Base-by-base conservation (phyloP, 805 yeast genomes). In the Nadsonia fulvescens region DNA sequence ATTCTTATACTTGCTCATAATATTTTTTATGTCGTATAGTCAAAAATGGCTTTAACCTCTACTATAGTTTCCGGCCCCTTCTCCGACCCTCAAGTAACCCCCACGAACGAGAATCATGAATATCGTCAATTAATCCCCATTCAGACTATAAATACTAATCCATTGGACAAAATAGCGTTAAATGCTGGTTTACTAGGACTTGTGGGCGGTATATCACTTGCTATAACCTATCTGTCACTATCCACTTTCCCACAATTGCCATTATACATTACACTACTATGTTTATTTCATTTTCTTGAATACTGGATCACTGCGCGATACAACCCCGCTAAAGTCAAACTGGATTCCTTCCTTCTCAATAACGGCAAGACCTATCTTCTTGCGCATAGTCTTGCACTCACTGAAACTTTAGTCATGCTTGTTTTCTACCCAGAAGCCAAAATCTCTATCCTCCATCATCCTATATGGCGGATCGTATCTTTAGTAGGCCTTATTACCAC, bases 281-380 rank as follows among this genome's bases (percentile, higher is more conserved):
- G 73, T 3, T 14, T 60, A 0, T 89, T 86, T 51, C 96, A 89
- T 46, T 64, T 77, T 38, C 44, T 78, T 12, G 98, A 89, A 51
- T 89, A 72, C 45, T 66, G 63, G 40, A 63, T 70, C 20, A 89
- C 98, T 0, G 82, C 93, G 0, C 51, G 55, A 27, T 81, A 58
- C 50, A 82, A 86, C 42, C 58, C 70, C 3, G 46, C 56, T 4
- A 69, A 71, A 40, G 74, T 73, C 2, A 70, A 68, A 21, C 61
- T 61, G 29, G 81, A 76, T 37, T 81, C 83, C 1, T 77, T 68
- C 39, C 52, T 76, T 25, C 46, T 76, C 24, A 61, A 63, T 30
- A 76, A 76, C 39, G 82, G 83, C 3, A 37, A 45, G 1, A 63
- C 59, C 10, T 76, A 76, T 39, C 46, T 56, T 0, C 24, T 53